Conservation (phyloP, 2,329 filamentous ascomycete species). For the Dothistroma septosporum region DNA sequence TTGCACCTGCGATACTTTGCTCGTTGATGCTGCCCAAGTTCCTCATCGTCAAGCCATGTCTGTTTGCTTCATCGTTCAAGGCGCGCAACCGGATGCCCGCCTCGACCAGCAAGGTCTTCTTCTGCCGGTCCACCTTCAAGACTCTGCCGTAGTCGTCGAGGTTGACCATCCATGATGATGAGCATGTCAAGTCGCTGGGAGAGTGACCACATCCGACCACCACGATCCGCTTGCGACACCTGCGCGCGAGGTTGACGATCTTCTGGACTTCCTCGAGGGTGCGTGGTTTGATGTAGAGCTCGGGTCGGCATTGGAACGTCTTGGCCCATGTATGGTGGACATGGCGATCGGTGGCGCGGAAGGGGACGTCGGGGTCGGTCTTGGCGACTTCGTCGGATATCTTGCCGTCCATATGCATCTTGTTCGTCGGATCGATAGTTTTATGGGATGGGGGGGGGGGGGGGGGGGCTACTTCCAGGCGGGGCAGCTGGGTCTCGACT, state of each 20-base stretch:
- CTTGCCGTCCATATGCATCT: constrained; percentile 17
- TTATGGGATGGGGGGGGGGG: no score
- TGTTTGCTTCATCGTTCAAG: constrained; percentile 69
- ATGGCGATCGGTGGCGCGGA: constrained; percentile 69
- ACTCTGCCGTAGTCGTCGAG: constrained; percentile 77
- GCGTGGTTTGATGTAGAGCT: constrained; percentile 84
- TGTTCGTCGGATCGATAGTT: background rate
- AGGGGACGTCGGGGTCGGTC: constrained; percentile 63
- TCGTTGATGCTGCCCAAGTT: constrained; percentile 93
- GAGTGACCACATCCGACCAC: constrained; percentile 90
- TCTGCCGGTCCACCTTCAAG: constrained; percentile 63
- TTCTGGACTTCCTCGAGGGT: constrained; percentile 79
- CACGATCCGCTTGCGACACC: constrained; percentile 74
- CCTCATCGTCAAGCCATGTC: constrained; percentile 75
- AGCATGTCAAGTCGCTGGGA: constrained; percentile 86
- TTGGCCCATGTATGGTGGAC: constrained; percentile 90
- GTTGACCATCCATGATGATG: constrained; percentile 90
- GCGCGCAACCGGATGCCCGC: constrained; percentile 80
- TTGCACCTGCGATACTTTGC: constrained; percentile 88
- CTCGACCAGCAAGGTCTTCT: constrained; percentile 69
- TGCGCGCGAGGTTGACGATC: constrained; percentile 71
- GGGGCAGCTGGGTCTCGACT: background rate
- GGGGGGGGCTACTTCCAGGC: background rate
- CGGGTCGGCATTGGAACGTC: constrained; percentile 83
- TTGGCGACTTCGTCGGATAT: constrained; percentile 49